Conservation (phyloP, 2,329 filamentous ascomycete genomes). For the Fonsecaea pugnacius region DNA sequence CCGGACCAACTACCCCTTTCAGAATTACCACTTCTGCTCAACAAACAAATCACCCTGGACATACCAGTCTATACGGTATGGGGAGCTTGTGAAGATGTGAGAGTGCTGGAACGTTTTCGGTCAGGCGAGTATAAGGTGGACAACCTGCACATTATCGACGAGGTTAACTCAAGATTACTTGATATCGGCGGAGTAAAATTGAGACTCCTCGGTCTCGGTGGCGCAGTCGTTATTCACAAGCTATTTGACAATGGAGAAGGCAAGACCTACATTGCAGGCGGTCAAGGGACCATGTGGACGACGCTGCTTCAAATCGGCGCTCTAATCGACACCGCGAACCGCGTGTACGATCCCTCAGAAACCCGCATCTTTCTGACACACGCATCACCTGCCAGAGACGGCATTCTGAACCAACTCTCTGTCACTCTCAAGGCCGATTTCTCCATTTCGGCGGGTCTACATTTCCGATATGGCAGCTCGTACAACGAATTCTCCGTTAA, state of each 20-base stretch:
- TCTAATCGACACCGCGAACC: slow-evolving; percentile 94
- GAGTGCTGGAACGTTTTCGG: slow-evolving; percentile 94
- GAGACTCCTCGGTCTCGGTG: slow-evolving; percentile 87
- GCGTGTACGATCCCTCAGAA: slow-evolving; percentile 97
- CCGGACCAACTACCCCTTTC: slow-evolving; percentile 86
- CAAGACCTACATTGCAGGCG: slow-evolving; percentile 95
- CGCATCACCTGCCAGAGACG: slow-evolving; percentile 93
- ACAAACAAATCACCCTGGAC: slow-evolving; percentile 85
- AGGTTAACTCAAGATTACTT: slow-evolving; percentile 91
- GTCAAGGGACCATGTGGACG: slow-evolving; percentile 99
- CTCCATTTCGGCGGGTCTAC: slow-evolving; percentile 93
- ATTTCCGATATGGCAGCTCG: slow-evolving; percentile 98
- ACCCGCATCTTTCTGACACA: slow-evolving; percentile 97
- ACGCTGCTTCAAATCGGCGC: slow-evolving; percentile 98
- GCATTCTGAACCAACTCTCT: slow-evolving; percentile 94
- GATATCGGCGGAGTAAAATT: slow-evolving; percentile 96
- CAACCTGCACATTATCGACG: slow-evolving; percentile 97
- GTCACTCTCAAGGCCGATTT: slow-evolving; percentile 98
- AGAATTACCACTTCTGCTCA: slow-evolving; percentile 85
- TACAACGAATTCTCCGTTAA: slow-evolving; percentile 99
- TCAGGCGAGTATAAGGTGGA: slow-evolving; percentile 97
- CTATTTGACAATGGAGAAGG: slow-evolving; percentile 98
- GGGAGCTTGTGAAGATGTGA: slow-evolving; percentile 98
- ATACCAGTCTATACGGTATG: slow-evolving; percentile 98
- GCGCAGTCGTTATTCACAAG: slow-evolving; percentile 99